phyloP scores from a whole-genome alignment of 345 rosid species.

The Eucalyptus rudis region DNA sequence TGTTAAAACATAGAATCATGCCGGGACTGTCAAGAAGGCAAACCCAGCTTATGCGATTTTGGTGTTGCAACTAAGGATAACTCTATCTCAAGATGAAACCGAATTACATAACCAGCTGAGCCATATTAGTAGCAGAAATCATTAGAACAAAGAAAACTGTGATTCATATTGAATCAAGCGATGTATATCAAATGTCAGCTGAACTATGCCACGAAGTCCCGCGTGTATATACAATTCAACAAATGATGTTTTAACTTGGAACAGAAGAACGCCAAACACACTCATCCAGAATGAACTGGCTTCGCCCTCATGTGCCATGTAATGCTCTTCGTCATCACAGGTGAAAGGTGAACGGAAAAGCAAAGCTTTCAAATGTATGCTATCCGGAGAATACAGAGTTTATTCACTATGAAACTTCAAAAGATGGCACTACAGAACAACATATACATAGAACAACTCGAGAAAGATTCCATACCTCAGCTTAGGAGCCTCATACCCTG shows the following conservation, averaged over 20 bases:
- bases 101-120: not conserved
- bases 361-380: not conserved
- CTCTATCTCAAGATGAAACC: not conserved
- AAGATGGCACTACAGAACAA: not conserved
- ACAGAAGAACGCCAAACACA: not conserved
- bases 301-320: not conserved
- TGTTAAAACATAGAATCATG: not conserved
- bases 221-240: not conserved
- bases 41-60: not conserved
- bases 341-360: not conserved
- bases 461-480: slow-evolving; percentile 10
- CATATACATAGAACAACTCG: not conserved
- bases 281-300: not conserved
- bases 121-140: not conserved
- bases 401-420: not conserved
- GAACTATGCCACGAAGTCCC: not conserved
- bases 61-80: not conserved
- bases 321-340: not conserved
- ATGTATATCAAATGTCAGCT: not conserved
- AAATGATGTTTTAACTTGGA: not conserved
- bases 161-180: not conserved
- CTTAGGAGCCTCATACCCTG: slow-evolving; percentile 41
- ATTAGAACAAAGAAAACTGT: not conserved
- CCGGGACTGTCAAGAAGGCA: not conserved
- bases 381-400: not conserved